Evolutionary conservation across 305 asterid genomes (phyloP).

Genomic region (Fraxinus dipetala): DNA sequence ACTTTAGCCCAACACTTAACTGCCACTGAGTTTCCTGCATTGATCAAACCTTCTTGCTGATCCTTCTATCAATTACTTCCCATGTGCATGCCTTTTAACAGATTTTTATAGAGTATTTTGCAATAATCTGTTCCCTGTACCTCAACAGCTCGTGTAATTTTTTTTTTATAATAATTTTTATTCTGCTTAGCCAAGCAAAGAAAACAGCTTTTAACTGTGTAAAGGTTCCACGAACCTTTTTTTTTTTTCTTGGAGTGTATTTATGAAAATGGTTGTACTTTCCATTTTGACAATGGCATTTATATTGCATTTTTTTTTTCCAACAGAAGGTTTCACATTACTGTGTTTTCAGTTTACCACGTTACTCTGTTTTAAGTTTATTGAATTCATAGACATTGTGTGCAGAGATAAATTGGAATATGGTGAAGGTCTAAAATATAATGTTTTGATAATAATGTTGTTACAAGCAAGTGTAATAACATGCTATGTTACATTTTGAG

Average conservation of each 20-base stretch:
- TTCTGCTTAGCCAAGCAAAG: background rate
- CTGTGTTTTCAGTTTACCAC: background rate
- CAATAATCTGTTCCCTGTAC: background rate
- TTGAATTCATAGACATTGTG: background rate
- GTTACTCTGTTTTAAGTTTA: background rate
- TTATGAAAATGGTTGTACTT: background rate
- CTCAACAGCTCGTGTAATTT: background rate
- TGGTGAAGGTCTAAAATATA: background rate
- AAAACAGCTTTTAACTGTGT: background rate
- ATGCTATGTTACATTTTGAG: background rate
- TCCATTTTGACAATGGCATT: background rate
- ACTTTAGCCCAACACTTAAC: constrained; percentile 56
- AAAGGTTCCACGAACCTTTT: background rate
- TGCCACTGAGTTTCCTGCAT: constrained; percentile 43
- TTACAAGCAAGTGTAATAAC: background rate
- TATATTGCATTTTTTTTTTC: background rate
- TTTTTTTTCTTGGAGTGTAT: background rate
- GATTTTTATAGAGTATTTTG: background rate
- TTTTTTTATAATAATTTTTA: background rate
- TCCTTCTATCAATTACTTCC: constrained; percentile 33
- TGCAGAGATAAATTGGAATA: background rate
- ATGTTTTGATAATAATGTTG: background rate
- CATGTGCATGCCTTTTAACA: background rate
- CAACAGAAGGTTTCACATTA: background rate
- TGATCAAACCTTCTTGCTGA: constrained; percentile 70